These are phyloP conservation scores for Trichoderma arundinaceum DNA, from an alignment of 2,329 filamentous ascomycete genomes.

Conservation along the genomic window DNA sequence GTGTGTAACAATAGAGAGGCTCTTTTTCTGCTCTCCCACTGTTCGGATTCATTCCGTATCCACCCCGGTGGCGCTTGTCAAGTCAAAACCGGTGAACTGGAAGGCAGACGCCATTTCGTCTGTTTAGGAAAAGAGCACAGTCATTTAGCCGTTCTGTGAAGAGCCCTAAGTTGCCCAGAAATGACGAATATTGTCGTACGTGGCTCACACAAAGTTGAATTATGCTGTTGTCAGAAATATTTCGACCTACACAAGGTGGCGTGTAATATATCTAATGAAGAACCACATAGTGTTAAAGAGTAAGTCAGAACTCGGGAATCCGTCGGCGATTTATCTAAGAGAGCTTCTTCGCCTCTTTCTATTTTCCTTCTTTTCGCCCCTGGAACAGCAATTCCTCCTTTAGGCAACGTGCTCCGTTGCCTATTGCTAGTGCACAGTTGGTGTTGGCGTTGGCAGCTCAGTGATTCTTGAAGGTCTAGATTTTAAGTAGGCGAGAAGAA, in stretches of 20 bases:
- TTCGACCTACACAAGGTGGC: too few relatives aligned
- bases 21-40: neutral
- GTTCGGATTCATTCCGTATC: neutral
- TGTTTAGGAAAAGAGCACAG: neutral
- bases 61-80: constrained; percentile 25
- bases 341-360: neutral
- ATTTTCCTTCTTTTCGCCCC: neutral
- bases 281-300: too few relatives aligned
- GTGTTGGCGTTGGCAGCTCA: neutral
- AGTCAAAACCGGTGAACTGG: constrained; percentile 5
- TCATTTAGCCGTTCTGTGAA: constrained; percentile 1
- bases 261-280: too few relatives aligned
- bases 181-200: neutral
- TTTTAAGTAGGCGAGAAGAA: neutral
- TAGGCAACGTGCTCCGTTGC: neutral
- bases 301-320: too few relatives aligned
- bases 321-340: too few relatives aligned
- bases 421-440: neutral
- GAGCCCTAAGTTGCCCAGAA: neutral
- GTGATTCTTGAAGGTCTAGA: neutral
- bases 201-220: neutral
- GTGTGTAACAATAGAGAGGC: neutral
- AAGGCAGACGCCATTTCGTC: constrained; percentile 17
- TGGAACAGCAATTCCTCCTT: neutral
- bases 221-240: too few relatives aligned